Base-by-base conservation (phyloP, 2,329 filamentous ascomycete genomes). In the Akanthomyces dipterigenus region DNA sequence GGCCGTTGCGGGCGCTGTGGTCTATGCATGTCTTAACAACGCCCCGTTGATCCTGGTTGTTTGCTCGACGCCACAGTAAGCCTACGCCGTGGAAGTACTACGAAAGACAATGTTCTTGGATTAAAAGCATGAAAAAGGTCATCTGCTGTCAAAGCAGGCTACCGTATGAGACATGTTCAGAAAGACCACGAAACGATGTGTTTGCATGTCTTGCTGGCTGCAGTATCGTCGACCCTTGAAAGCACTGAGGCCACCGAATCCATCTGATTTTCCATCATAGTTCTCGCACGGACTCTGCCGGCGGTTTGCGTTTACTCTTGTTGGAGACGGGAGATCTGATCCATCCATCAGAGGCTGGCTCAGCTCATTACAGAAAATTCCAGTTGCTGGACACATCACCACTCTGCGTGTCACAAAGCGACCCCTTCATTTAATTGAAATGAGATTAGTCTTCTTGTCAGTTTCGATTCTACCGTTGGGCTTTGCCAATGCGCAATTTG, bases 401-500 rank as follows among this genome's bases (percentile, higher is more conserved):
- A 38, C 20, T 38, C 3, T 6, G 22, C 8, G 22, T n/a, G n/a
- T n/a, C 31, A n/a, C 12, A 16, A 24, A 51, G n/a, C 20, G 16
- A n/a, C 12, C 14, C 9, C 14, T 36, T 6, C 53, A 14, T 16
- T 22, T n/a, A 1, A 8, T 3, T 22, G 24, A 24, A 18, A 38
- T 57, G 20, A 24, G 14, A 28, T 14, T 28, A 12, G n/a, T 4
- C 4, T 16, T 56, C 11, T 24, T 34, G 20, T 7, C 7, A 6
- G 2, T 14, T 2, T 22, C 16, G 0, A 28, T 28, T 5, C 6
- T 48, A 4, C 9, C 16, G 14, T 24, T 26, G 1, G 55, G 50
- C 1, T 6, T 53, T 24, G 43, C 45, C n/a, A n/a, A 11, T 11
- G 79, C 76, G 20, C 82, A 83, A 63, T 72, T 69, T 67, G 76